Evolutionary conservation across 176 grass and related monocot genomes (phyloP), one percentile per base, ranked within the genome.

Genomic region (Miscanthus lutarioriparius): DNA sequence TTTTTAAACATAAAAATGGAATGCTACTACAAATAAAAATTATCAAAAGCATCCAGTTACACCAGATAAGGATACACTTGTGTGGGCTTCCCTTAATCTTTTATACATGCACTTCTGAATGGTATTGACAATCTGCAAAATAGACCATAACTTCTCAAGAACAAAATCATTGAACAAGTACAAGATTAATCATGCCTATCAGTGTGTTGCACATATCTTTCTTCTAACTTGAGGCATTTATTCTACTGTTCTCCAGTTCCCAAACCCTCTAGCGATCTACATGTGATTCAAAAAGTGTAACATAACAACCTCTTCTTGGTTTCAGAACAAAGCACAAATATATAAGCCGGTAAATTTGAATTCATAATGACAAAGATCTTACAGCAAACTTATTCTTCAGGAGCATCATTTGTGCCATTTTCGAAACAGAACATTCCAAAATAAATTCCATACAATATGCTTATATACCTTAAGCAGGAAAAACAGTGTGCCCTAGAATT

Each of bases 41-140:
- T 36, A 87, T 61, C 5, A 58, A 84, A 62, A 39, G 8, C 15
- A 51, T 70, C 27, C 74, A 87, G 27, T 76, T 45, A 43, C 72
- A 83, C 15, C 36, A 73, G 3, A 83, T 37, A 81, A 89, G 92
- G 87, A 95, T 98, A 98, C 96, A 83, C 89, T 98, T 78, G 93
- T 88, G 81, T 98, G 93, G 49, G 91, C 96, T 53, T 82, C 87
- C 91, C 96, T 95, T 80, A 98, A 82, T 91, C 92, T 93, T 95
- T 93, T 95, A 79, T 88, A 95, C 76, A 98, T 6, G 72, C 89
- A 87, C 77, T 93, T 91, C 67, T 95, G 91, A 74, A 69, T 77
- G 81, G 87, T 90, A 51, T 85, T 90, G 78, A 98, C 59, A 63
- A 98, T 93, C 96, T 98, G 91, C 75, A 88, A 90, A 48, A 72